Evolutionary conservation across 176 grass and related monocot genomes (phyloP).

Genomic region (Avena eriantha): DNA sequence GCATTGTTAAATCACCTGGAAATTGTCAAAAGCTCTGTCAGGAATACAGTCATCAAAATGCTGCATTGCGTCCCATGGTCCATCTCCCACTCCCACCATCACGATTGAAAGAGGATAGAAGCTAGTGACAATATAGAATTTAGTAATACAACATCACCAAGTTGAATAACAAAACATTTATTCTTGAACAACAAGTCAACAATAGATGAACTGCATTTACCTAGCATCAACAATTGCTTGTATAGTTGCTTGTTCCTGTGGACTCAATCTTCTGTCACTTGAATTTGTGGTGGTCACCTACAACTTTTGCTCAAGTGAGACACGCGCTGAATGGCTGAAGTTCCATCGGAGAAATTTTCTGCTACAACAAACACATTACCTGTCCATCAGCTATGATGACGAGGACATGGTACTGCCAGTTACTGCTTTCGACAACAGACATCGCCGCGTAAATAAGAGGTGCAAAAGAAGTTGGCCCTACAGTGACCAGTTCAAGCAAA

Average conservation of each 20-base stretch:
- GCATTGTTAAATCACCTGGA: conserved; percentile 70
- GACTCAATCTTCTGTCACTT: conserved; percentile 68
- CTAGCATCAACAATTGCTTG: conserved; percentile 91
- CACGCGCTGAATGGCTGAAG: conserved; percentile 4
- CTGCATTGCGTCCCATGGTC: conserved; percentile 95
- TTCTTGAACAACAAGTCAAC: too few relatives aligned
- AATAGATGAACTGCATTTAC: conserved; percentile 51
- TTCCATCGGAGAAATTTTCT: conserved; percentile 29
- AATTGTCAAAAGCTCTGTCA: conserved; percentile 91
- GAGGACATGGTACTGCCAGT: conserved; percentile 93
- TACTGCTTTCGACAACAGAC: conserved; percentile 79
- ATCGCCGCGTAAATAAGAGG: conserved; percentile 79
- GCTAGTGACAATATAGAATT: conserved; percentile 61
- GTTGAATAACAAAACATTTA: background rate
- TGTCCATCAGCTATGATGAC: conserved; percentile 98
- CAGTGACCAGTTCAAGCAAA: conserved; percentile 42
- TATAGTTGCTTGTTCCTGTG: conserved; percentile 83
- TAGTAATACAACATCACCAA: conserved; percentile 37
- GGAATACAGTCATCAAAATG: conserved; percentile 96
- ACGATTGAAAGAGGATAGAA: conserved; percentile 95
- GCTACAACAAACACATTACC: conserved; percentile 53
- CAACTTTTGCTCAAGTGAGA: conserved; percentile 50
- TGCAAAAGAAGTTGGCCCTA: conserved; percentile 94
- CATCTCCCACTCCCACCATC: conserved; percentile 97
- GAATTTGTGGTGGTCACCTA: conserved; percentile 60